phyloP scores from a whole-genome alignment of 768 basidiomycete genomes.

The Sporobolomyces pararoseus region DNA sequence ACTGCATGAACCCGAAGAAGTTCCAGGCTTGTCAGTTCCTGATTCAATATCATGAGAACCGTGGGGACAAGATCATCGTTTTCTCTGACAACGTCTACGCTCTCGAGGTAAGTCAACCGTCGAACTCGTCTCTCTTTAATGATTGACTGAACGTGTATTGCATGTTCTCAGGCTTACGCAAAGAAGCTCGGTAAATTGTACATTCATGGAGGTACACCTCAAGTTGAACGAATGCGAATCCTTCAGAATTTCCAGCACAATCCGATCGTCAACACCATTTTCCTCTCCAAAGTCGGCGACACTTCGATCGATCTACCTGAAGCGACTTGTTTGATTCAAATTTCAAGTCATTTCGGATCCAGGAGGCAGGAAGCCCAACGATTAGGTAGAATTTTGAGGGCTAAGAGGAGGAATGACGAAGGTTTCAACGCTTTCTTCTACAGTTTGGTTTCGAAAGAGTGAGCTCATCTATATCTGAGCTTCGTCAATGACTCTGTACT shows the following conservation, averaged over 20 bases:
- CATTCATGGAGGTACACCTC: slow-evolving; percentile 79
- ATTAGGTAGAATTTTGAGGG: slow-evolving; percentile 89
- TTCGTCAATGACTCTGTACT: too few relatives aligned
- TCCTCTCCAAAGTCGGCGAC: slow-evolving; percentile 97
- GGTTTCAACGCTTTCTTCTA: slow-evolving; percentile 99
- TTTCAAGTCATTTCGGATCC: slow-evolving; percentile 97
- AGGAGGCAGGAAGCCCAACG: slow-evolving; percentile 96
- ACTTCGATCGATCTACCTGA: slow-evolving; percentile 98
- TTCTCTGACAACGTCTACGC: slow-evolving; percentile 99
- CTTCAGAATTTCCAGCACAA: slow-evolving; percentile 93
- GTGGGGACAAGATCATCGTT: slow-evolving; percentile 98
- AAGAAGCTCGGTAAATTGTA: slow-evolving; percentile 78
- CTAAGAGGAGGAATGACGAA: slow-evolving; percentile 96
- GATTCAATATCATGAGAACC: slow-evolving; percentile 94
- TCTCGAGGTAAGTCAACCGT: slow-evolving; percentile 65
- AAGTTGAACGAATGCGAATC: slow-evolving; percentile 91
- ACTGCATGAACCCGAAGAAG: slow-evolving; percentile 99
- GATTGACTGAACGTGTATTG: too few relatives aligned
- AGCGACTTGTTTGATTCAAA: slow-evolving; percentile 98
- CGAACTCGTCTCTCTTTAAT: neutral
- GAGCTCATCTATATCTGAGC: neutral
- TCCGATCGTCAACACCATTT: slow-evolving; percentile 89
- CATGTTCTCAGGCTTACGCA: slow-evolving; percentile 78
- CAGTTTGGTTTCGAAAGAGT: slow-evolving; percentile 88
- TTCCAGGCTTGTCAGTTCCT: slow-evolving; percentile 99